A percentile compares a stretch with the other conserved stretches of the same genome.
Conservation (phyloP, 345 rosid species). For the Populus nigra region DNA sequence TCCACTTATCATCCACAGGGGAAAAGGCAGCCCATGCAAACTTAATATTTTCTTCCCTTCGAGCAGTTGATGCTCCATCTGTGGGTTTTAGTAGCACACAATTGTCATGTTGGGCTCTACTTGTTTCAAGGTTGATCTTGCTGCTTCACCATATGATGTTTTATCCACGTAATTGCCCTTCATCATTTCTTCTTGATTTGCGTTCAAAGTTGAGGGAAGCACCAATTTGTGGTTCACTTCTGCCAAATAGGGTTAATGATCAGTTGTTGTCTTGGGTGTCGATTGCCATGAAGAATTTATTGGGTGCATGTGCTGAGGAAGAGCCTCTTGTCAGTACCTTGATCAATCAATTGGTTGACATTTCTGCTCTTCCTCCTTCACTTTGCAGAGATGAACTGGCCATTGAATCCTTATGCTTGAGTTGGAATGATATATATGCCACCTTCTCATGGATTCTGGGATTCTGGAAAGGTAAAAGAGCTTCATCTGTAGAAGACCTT, state of each 20-base stretch:
- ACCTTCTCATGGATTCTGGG: constrained; percentile 63
- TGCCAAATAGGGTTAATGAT: constrained; percentile 40
- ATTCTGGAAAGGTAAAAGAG: constrained; percentile 72
- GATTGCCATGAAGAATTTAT: constrained; percentile 45
- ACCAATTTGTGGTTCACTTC: constrained; percentile 41
- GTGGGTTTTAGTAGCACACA: constrained; percentile 38
- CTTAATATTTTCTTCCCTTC: constrained; percentile 50
- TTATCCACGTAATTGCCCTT: constrained; percentile 65
- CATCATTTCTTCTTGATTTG: constrained; percentile 63
- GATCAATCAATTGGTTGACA: constrained; percentile 67
- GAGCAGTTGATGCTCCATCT: constrained; percentile 42
- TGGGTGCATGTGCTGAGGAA: constrained; percentile 55
- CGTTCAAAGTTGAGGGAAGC: constrained; percentile 77
- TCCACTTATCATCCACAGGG: constrained; percentile 72
- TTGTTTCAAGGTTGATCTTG: constrained; percentile 80
- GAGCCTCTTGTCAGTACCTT: constrained; percentile 50
- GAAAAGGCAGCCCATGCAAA: constrained; percentile 66
- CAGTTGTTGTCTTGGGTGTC: constrained; percentile 71
- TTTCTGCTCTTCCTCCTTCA: constrained; percentile 54
- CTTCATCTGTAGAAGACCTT: constrained; percentile 69
- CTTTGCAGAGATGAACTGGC: constrained; percentile 49
- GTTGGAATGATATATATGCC: constrained; percentile 48
- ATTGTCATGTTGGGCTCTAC: constrained; percentile 81
- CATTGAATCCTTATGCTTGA: constrained; percentile 47
- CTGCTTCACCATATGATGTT: constrained; percentile 79